These are phyloP conservation scores for Hypoxylon rickii DNA, from an alignment of 495 filamentous ascomycete genomes.

Conservation along the genomic window DNA sequence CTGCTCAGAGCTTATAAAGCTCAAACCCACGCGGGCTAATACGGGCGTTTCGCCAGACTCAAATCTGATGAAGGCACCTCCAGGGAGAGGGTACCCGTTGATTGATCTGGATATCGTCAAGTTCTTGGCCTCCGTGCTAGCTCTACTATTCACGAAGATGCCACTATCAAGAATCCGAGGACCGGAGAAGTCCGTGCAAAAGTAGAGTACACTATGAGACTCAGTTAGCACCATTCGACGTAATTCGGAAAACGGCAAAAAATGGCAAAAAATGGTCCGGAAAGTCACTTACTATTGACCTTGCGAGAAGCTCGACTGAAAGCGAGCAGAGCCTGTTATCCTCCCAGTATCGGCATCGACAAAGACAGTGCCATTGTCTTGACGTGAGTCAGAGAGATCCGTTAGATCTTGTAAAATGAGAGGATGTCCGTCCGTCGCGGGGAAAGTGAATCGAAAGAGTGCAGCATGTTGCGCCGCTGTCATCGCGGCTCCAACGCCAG, in stretches of 20 bases:
- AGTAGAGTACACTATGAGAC: slow-evolving; percentile 46
- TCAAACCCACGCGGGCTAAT: slow-evolving; percentile 67
- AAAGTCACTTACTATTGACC: slow-evolving; percentile 63
- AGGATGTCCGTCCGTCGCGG: slow-evolving; percentile 53
- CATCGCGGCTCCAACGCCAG: slow-evolving; percentile 68
- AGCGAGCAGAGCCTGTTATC: slow-evolving; percentile 67
- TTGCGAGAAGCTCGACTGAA: slow-evolving; percentile 70
- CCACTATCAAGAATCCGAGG: slow-evolving; percentile 66
- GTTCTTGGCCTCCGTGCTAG: slow-evolving; percentile 56
- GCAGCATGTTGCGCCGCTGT: slow-evolving; percentile 67
- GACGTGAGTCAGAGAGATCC: slow-evolving; percentile 66
- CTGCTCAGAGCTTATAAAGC: slow-evolving; percentile 68
- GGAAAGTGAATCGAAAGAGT: slow-evolving; percentile 72
- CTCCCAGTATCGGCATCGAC: slow-evolving; percentile 61
- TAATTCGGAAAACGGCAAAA: too few species aligned
- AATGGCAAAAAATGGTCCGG: too few species aligned
- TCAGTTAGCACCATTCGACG: slow-evolving; percentile 4
- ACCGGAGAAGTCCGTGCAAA: slow-evolving; percentile 74
- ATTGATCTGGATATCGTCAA: slow-evolving; percentile 63
- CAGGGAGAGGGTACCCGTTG: slow-evolving; percentile 68
- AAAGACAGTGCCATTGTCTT: slow-evolving; percentile 61
- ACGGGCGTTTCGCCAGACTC: slow-evolving; percentile 53
- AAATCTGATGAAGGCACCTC: slow-evolving; percentile 66
- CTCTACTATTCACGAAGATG: slow-evolving; percentile 64
- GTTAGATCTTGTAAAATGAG: slow-evolving; percentile 68